A percentile compares a stretch with the other conserved stretches of the same genome.
Evolutionary conservation across 75 land plant genomes (phyloP).

Genomic region (Cunninghamia lanceolata): DNA sequence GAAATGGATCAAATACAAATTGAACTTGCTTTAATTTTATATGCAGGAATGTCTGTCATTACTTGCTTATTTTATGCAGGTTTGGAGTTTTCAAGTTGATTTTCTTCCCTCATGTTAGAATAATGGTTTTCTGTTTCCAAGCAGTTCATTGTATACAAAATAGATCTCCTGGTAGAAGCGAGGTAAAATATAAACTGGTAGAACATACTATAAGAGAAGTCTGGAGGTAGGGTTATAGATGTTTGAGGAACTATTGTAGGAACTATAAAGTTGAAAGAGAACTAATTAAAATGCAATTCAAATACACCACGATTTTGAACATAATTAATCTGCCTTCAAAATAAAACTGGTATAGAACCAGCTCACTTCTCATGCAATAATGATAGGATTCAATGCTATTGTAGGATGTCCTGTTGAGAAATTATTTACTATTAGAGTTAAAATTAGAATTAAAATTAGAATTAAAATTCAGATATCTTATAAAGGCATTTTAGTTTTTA

Average conservation of each 20-base stretch:
- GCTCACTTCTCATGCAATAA: background rate
- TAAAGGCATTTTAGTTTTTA: background rate
- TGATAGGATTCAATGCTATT: background rate
- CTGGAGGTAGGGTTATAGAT: background rate
- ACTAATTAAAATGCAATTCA: background rate
- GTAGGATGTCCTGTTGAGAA: background rate
- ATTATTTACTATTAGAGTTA: background rate
- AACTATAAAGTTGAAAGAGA: background rate
- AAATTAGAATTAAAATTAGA: background rate
- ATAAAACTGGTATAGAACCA: background rate
- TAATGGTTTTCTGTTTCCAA: too few species aligned
- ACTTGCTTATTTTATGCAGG: background rate
- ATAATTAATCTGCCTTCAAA: background rate
- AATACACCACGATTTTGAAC: background rate
- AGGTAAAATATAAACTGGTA: background rate
- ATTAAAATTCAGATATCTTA: background rate
- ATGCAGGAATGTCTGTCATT: background rate
- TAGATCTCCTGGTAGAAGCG: background rate
- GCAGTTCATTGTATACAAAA: too few species aligned
- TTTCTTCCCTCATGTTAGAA: background rate
- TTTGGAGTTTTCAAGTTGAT: background rate
- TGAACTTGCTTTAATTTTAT: background rate
- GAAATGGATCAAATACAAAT: background rate
- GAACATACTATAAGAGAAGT: background rate
- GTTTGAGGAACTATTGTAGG: background rate